phyloP scores from a whole-genome alignment of 441 rosid genomes.

The Adansonia rubrostipa region DNA sequence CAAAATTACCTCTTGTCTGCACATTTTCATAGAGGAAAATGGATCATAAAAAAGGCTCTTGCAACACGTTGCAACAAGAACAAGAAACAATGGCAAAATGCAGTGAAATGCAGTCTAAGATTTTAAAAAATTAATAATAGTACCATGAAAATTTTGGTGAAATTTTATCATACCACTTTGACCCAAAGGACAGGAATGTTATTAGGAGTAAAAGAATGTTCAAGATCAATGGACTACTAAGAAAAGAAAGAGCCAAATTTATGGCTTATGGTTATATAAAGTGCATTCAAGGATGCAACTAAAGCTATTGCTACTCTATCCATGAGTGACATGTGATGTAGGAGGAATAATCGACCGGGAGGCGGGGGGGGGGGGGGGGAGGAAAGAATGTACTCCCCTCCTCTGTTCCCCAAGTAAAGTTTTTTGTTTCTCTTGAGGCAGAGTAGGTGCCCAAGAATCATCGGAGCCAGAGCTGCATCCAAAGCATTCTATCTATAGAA shows the following conservation, averaged over 20 bases:
- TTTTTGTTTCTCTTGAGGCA: conserved; percentile 47
- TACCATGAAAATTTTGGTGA: not conserved
- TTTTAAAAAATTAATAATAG: not conserved
- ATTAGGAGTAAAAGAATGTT: conserved; percentile 2
- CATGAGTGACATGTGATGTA: conserved; percentile 13
- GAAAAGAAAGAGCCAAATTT: not conserved
- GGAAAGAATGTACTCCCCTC: conserved; percentile 36
- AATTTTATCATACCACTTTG: not conserved
- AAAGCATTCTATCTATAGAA: conserved; percentile 2
- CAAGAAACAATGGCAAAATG: not conserved
- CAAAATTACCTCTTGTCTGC: conserved; percentile 61
- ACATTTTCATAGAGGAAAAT: conserved; percentile 19
- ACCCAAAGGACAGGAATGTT: not conserved
- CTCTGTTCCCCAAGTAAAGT: conserved; percentile 59
- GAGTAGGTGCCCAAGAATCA: conserved; percentile 34
- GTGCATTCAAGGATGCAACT: conserved; percentile 3
- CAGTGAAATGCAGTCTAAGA: not conserved
- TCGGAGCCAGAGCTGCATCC: conserved; percentile 45
- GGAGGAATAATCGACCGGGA: conserved; percentile 5
- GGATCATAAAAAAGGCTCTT: not conserved
- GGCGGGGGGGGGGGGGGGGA: not conserved
- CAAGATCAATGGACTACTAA: not conserved
- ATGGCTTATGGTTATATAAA: conserved; percentile 13
- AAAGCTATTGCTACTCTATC: conserved; percentile 8
- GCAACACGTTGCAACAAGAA: conserved; percentile 21